Base-by-base conservation (phyloP, 2,329 filamentous ascomycete species). In the Beauveria bassiana region DNA sequence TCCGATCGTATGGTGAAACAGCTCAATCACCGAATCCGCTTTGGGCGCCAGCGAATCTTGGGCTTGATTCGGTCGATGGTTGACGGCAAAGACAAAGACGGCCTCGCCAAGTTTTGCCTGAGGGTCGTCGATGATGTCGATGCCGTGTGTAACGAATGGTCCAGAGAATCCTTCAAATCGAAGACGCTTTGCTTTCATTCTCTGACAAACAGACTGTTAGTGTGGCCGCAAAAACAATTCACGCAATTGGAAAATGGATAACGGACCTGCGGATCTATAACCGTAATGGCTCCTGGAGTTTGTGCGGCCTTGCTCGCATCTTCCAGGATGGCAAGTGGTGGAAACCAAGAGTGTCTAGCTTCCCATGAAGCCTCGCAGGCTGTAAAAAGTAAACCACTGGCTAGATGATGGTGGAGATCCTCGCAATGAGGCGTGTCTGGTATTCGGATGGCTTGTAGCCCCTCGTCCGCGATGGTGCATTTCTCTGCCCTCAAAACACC, bases 61-160 rank as follows among this genome's bases (percentile, higher is more conserved):
- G 34, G 67, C 73, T 0, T 75, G 74, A 61, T 85, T 80, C 0
- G 83, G 79, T 1, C 81, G 65, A 61, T 87, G 85, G 65, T 87
- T 87, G 55, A 87, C 70, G 0, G 81, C 84, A 59, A 83, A 83
- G 51, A 87, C 81, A 65, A 84, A 87, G 6, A 87, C 79, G 0
- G 80, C 72, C 1, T 74, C 68, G 10, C 68, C 68, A 3, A 63
- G 63, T 2, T 70, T 42, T 52, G 59, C 66, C 2, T 76, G 66
- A 0, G 77, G 78, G 63, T 86, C 82, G 3, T 74, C 69, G n/a
- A 84, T 75, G 7, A 87, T 74, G 62, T 85, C 83, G 63, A 87
- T 83, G 1, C 85, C 85, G 64, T 87, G 85, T 0, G 84, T 84
- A 6, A 81, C 67, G 55, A 86, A 85, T 0, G 82, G 75, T 0